Percentiles rank a stretch among this genome's conserved stretches.
Evolutionary conservation across 2,329 filamentous ascomycete species (phyloP).

Genomic region (Colletotrichum sojae): DNA sequence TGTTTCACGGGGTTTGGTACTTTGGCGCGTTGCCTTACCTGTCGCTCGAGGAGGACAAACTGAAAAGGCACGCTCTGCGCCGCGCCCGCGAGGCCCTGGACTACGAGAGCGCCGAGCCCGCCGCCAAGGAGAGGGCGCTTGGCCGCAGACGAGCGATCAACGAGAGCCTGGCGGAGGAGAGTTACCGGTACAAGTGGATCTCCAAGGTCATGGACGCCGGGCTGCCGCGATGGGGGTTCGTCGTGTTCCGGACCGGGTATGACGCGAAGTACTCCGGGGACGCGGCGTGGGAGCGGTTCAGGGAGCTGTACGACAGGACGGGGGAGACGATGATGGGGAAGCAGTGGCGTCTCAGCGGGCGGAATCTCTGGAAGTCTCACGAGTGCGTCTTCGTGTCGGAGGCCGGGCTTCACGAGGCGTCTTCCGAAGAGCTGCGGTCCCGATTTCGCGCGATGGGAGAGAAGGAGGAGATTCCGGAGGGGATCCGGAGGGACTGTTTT

Average conservation of each 20-base stretch:
- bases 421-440: not conserved
- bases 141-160: not conserved
- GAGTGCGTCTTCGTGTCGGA: not conserved
- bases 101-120: not conserved
- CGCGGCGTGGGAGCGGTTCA: not conserved
- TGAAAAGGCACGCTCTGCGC: not conserved
- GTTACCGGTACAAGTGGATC: not conserved
- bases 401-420: not conserved
- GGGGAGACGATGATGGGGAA: not conserved
- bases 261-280: not conserved
- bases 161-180: not conserved
- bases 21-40: not conserved
- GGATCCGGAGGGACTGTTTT: not conserved
- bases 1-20: not conserved
- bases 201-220: not conserved
- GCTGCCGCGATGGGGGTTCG: not conserved
- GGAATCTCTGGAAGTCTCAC: not conserved
- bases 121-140: not conserved
- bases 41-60: not conserved
- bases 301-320: not conserved
- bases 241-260: not conserved
- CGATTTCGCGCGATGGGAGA: not conserved
- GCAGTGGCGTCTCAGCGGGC: not conserved
- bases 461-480: not conserved
- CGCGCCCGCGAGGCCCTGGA: not conserved